Conservation (phyloP, 2,329 filamentous ascomycete genomes). For the Cytospora chrysosperma region DNA sequence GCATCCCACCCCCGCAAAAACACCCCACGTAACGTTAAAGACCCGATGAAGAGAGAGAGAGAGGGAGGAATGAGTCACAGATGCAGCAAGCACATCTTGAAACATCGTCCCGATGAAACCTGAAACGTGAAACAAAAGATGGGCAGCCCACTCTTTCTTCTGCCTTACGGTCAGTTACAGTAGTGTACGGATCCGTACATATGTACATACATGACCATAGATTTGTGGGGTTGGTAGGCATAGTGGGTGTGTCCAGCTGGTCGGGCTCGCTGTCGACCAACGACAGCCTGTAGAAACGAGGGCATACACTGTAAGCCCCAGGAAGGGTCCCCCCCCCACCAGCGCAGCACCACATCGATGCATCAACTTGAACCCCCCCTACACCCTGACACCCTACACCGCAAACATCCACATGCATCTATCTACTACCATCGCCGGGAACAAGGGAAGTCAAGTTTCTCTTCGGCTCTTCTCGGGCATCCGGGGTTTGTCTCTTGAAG, state of each 20-base stretch:
- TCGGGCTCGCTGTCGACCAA: conserved; percentile 4
- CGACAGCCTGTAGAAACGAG: conserved; percentile 10
- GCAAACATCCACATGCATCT: conserved; percentile 6
- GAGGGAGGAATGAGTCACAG: conserved; percentile 11
- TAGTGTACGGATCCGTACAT: too few species aligned
- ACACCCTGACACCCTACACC: too few species aligned
- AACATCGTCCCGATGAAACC: conserved; percentile 9
- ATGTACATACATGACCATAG: background rate
- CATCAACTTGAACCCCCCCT: too few species aligned
- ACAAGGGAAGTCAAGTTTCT: background rate
- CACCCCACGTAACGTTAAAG: background rate
- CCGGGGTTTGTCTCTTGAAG: background rate
- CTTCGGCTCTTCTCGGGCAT: background rate
- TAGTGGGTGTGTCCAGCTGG: conserved; percentile 17
- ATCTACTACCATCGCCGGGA: background rate
- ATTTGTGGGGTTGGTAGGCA: background rate
- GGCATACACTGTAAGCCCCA: conserved; percentile 4
- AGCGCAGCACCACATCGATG: too few species aligned
- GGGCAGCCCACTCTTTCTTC: conserved; percentile 3
- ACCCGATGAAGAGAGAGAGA: background rate
- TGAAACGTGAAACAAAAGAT: conserved; percentile 21
- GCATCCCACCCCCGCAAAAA: background rate
- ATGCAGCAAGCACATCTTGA: conserved; percentile 6
- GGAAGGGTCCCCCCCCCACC: background rate
- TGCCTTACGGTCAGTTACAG: conserved; percentile 2